phyloP scores from a whole-genome alignment of 371 early-diverging fungal genomes.

The Mucor racemosus region DNA sequence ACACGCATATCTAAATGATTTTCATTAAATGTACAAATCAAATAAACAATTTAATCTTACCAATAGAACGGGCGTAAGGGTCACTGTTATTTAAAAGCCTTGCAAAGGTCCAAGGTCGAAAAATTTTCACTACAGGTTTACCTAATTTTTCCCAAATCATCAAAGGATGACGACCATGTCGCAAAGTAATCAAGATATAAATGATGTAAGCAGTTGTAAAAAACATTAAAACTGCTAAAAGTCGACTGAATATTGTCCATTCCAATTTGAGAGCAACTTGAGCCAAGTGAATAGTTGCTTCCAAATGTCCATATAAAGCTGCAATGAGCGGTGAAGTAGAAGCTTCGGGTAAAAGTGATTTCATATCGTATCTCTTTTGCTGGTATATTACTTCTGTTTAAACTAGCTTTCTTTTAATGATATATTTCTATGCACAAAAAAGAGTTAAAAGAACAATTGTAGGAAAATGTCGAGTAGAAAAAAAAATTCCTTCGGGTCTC shows the following conservation, averaged over 20 bases:
- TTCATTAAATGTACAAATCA: neutral
- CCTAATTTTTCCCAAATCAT: slow-evolving; percentile 53
- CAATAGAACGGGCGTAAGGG: slow-evolving; percentile 52
- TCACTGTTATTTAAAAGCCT: slow-evolving; percentile 39
- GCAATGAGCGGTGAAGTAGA: slow-evolving; percentile 25
- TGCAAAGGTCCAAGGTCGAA: slow-evolving; percentile 51
- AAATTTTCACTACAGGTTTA: slow-evolving; percentile 50
- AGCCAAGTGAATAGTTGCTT: slow-evolving; percentile 43
- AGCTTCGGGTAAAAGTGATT: slow-evolving; percentile 5
- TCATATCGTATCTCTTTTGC: neutral
- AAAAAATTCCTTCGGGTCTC: neutral
- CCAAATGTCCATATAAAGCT: slow-evolving; percentile 43
- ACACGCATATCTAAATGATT: slow-evolving; percentile 45
- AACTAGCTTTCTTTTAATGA: neutral
- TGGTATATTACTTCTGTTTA: neutral
- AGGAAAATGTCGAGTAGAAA: neutral
- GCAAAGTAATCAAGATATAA: slow-evolving; percentile 45
- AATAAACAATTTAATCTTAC: slow-evolving; percentile 24
- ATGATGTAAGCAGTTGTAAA: slow-evolving; percentile 39
- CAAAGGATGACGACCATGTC: slow-evolving; percentile 48
- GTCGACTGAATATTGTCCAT: slow-evolving; percentile 55
- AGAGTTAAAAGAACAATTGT: neutral
- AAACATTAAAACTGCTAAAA: slow-evolving; percentile 37
- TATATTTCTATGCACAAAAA: neutral
- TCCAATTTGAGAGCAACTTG: slow-evolving; percentile 47